A percentile compares a stretch with the other conserved stretches of the same genome.
Conservation (phyloP, 208 protist species). For the Leishmania gerbilli region DNA sequence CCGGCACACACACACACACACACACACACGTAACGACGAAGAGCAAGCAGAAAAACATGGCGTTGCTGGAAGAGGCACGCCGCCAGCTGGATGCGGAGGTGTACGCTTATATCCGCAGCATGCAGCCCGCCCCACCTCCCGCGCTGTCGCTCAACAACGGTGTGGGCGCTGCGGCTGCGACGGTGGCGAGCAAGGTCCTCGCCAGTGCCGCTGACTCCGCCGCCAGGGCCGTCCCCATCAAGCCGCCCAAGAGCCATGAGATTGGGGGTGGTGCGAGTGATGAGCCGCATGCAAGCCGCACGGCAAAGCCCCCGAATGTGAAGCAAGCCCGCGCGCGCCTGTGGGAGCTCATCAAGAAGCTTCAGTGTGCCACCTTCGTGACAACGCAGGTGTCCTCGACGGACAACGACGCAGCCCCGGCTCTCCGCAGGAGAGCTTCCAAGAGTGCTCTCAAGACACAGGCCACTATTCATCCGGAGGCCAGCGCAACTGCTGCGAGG, state of each 20-base stretch:
- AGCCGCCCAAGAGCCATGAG: constrained; percentile 1
- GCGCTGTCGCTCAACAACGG: constrained; percentile 35
- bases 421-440: neutral
- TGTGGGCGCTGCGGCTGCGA: constrained; percentile 13
- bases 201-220: neutral
- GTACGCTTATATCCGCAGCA: constrained; percentile 7
- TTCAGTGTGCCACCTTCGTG: constrained; percentile 22
- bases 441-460: neutral
- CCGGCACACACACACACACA: constrained; percentile 5
- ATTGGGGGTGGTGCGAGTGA: neutral
- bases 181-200: neutral
- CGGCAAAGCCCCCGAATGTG: neutral
- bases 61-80: constrained; percentile 28
- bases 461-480: neutral
- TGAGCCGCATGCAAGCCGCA: neutral
- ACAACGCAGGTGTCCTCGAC: constrained; percentile 12
- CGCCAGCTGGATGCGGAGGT: constrained; percentile 28
- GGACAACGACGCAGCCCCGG: neutral
- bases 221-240: neutral
- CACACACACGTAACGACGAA: neutral
- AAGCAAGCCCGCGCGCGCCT: constrained; percentile 25
- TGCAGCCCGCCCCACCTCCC: constrained; percentile 34
- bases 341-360: constrained; percentile 17
- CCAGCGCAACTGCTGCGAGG: neutral
- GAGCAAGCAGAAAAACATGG: constrained; percentile 5